Evolutionary conservation across 352 stramenopile genomes (phyloP), one percentile per base, ranked within the genome.

Genomic region (Phytopythium aichiense): DNA sequence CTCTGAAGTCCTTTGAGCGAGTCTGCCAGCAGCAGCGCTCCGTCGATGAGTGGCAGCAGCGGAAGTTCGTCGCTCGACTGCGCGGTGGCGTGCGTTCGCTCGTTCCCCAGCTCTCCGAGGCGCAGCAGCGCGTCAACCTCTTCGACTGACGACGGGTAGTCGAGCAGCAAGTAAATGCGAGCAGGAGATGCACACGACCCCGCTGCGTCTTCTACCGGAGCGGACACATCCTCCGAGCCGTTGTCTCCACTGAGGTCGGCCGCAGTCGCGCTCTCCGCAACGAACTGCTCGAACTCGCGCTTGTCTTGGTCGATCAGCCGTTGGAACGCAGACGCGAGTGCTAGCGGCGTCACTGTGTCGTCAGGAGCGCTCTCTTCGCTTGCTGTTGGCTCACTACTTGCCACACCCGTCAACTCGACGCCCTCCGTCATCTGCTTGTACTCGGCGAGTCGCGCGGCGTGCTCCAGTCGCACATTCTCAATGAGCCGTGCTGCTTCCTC

Each of bases 1-100:
- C 71, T 66, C 11, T 64, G 61, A 7, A 79, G 57, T 30, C 67
- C 72, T 35, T 54, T 67, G 8, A 56, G 31, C 0, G 68, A 56
- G 18, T 87, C 73, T 7, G 74, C 60, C 13, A 92, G 23, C 15
- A 89, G 42, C 7, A 92, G 31, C 3, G 81, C 62, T 7, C 84
- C 79, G 31, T 92, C 84, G 15, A 92, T 73, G 16, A 92, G 61
- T 7, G 79, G 75, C 2, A 89, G 56, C 7, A 89, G 42, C 2
- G 83, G 71, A 1, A 80, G 54, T 12, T 28, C 49, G 42, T 65
- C 45, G 11, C 42, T 37, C 28, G 60, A 52, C 58, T 62, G 48
- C 7, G 54, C 58, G 23, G 11, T 33, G 43, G 20, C 50, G 55
- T 13, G 35, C 30, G 7, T 40, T 23, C 37, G 22, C 11, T 49